Percentiles rank a stretch among this genome's conserved stretches.
These are phyloP conservation scores for Epichloe elymi DNA, from an alignment of 2,329 filamentous ascomycete species.

Conservation along the genomic window DNA sequence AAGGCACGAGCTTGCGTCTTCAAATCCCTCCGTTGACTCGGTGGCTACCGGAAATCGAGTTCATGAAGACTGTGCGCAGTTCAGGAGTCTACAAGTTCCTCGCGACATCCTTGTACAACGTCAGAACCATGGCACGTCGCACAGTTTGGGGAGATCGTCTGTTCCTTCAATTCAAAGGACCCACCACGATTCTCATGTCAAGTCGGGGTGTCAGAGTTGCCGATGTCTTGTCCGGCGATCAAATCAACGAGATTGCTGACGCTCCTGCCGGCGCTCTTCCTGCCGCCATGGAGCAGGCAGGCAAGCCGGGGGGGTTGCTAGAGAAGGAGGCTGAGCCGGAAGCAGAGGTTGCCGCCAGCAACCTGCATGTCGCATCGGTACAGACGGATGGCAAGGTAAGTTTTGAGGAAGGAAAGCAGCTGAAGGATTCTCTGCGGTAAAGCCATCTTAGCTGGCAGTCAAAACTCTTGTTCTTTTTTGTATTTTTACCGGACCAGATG, in stretches of 20 bases:
- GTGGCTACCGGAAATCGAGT: slow-evolving; percentile 56
- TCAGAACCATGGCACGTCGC: slow-evolving; percentile 65
- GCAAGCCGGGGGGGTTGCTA: slow-evolving; percentile 19
- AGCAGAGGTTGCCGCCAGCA: slow-evolving; percentile 25
- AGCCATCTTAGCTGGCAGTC: not conserved
- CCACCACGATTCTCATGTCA: slow-evolving; percentile 74
- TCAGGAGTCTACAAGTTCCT: slow-evolving; percentile 61
- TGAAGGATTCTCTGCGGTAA: slow-evolving; percentile 41
- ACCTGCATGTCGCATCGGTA: slow-evolving; percentile 43
- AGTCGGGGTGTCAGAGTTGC: slow-evolving; percentile 68
- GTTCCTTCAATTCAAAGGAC: slow-evolving; percentile 82
- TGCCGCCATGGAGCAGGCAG: slow-evolving; percentile 38
- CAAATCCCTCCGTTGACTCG: slow-evolving; percentile 60
- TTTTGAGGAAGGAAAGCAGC: slow-evolving; percentile 46
- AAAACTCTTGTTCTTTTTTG: not conserved
- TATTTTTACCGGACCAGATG: not conserved
- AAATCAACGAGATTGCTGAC: slow-evolving; percentile 86
- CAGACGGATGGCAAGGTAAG: slow-evolving; percentile 51
- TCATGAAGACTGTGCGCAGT: slow-evolving; percentile 58
- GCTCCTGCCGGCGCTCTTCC: slow-evolving; percentile 58
- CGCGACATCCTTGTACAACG: slow-evolving; percentile 47
- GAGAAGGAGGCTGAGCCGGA: slow-evolving; percentile 12
- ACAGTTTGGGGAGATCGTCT: slow-evolving; percentile 90
- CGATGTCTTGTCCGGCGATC: slow-evolving; percentile 62
- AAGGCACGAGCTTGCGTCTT: slow-evolving; percentile 59